Evolutionary conservation across 148 eudicot species (phyloP), one percentile per base, ranked within the genome.

Genomic region (Spergularia bocconei): DNA sequence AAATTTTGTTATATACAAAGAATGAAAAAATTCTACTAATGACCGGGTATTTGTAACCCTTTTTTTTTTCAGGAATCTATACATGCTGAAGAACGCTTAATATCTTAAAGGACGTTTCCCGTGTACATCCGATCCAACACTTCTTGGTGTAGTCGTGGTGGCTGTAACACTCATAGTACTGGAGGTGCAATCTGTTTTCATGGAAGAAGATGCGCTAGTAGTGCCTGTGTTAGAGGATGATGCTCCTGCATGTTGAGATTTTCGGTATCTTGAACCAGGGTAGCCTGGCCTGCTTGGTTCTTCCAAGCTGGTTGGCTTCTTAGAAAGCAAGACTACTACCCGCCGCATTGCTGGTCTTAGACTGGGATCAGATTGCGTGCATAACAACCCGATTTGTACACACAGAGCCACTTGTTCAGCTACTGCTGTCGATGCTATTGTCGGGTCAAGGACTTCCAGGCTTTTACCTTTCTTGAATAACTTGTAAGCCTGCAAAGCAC

Each of bases 271-370:
- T 38, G 88, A 72, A 62, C 89, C 96, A 0, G 86, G 84, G 41
- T 72, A 86, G 52, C 96, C 97, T 4, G 98, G 98, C 61, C 87
- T 79, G 7, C 83, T 86, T 13, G 98, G 98, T 63, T 90, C 93
- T 65, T 87, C 89, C 11, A 90, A 83, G 75, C 73, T 73, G 38
- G 87, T 85, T 7, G 83, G 86, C 63, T 85, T 86, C 85, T 81
- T 91, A 4, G 97, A 90, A 7, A 91, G 84, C 77, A 88, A 63
- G 3, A 86, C 78, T 41, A 82, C 85, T 7, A 94, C 92, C 23
- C 87, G 90, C 13, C 81, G 75, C 98, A 94, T 94, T 29, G 81
- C 73, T 23, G 98, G 98, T 29, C 97, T 86, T 65, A 78, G 51
- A 17, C 70, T 71, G 3, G 97, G 93, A 72, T 94, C 93, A 16